Evolutionary conservation across 2,329 filamentous ascomycete genomes (phyloP).

Genomic region (Phoma sp.): DNA sequence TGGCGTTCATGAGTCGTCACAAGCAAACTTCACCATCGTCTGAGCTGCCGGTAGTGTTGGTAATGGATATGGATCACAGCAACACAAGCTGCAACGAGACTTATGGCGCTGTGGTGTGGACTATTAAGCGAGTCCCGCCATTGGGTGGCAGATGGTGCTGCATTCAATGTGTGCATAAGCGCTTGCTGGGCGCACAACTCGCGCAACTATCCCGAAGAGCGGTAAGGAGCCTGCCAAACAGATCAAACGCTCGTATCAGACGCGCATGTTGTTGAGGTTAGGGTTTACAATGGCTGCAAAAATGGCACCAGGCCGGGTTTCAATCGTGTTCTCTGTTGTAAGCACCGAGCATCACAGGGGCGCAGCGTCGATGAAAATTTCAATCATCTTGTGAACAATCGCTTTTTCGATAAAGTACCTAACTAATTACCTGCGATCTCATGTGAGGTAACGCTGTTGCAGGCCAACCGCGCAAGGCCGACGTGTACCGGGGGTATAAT

Average conservation of each 20-base stretch:
- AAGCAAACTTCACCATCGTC: conserved; percentile 8
- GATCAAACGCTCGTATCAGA: conserved; percentile 28
- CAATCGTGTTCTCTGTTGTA: neutral
- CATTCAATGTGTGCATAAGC: conserved; percentile 48
- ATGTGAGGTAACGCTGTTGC: conserved; percentile 38
- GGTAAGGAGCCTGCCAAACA: conserved; percentile 43
- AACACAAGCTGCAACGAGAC: conserved; percentile 22
- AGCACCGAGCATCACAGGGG: neutral
- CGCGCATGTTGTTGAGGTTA: conserved; percentile 9
- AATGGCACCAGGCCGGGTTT: neutral
- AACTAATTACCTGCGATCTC: conserved; percentile 40
- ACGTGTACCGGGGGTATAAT: conserved; percentile 42
- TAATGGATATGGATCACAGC: conserved; percentile 24
- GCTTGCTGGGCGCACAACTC: conserved; percentile 33
- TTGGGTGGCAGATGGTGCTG: conserved; percentile 35
- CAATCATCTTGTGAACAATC: conserved; percentile 26
- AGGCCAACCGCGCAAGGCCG: conserved; percentile 29
- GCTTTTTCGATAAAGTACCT: conserved; percentile 46
- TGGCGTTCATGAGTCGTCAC: conserved; percentile 18
- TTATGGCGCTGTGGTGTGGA: conserved; percentile 23
- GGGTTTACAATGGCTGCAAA: conserved; percentile 1
- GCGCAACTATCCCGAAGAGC: conserved; percentile 48
- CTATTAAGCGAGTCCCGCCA: conserved; percentile 29
- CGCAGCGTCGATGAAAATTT: neutral
- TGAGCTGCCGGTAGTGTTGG: neutral